These are phyloP conservation scores for Xylaria sp. DNA, from an alignment of 495 filamentous ascomycete genomes.

Conservation along the genomic window DNA sequence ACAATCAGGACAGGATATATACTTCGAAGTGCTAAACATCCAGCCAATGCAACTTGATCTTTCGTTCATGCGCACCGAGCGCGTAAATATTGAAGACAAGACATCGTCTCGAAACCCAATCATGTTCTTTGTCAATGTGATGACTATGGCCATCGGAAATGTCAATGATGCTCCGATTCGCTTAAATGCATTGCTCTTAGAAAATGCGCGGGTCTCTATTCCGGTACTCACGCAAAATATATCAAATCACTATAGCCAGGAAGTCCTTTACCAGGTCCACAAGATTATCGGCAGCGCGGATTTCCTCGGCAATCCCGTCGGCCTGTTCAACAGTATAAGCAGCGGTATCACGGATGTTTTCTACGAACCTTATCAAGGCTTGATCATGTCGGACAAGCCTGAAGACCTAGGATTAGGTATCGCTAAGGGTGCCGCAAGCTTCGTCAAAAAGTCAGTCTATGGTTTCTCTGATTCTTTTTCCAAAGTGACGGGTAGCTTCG, in stretches of 20 bases:
- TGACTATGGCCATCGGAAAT: slow-evolving; percentile 99
- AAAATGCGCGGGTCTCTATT: slow-evolving; percentile 92
- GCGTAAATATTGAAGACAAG: slow-evolving; percentile 94
- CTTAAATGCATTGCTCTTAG: slow-evolving; percentile 90
- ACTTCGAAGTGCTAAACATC: slow-evolving; percentile 95
- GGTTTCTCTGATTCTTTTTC: slow-evolving; percentile 95
- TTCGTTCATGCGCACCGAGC: slow-evolving; percentile 95
- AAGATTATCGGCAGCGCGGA: slow-evolving; percentile 96
- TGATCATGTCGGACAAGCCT: slow-evolving; percentile 93
- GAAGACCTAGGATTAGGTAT: slow-evolving; percentile 94
- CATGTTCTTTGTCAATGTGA: slow-evolving; percentile 97
- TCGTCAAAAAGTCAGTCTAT: slow-evolving; percentile 98
- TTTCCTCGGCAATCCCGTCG: slow-evolving; percentile 98
- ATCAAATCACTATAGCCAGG: slow-evolving; percentile 92
- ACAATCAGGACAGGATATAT: slow-evolving; percentile 86
- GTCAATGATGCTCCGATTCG: slow-evolving; percentile 96
- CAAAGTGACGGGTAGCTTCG: slow-evolving; percentile 95
- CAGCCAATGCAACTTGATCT: slow-evolving; percentile 98
- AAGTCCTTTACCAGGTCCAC: slow-evolving; percentile 93
- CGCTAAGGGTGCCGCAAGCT: slow-evolving; percentile 94
- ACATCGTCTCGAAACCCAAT: slow-evolving; percentile 87
- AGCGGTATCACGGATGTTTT: slow-evolving; percentile 97
- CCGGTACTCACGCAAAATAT: slow-evolving; percentile 83
- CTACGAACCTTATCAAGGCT: slow-evolving; percentile 97
- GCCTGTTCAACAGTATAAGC: slow-evolving; percentile 96